Conservation (phyloP, 139 green algal species). For the Chara braunii region DNA sequence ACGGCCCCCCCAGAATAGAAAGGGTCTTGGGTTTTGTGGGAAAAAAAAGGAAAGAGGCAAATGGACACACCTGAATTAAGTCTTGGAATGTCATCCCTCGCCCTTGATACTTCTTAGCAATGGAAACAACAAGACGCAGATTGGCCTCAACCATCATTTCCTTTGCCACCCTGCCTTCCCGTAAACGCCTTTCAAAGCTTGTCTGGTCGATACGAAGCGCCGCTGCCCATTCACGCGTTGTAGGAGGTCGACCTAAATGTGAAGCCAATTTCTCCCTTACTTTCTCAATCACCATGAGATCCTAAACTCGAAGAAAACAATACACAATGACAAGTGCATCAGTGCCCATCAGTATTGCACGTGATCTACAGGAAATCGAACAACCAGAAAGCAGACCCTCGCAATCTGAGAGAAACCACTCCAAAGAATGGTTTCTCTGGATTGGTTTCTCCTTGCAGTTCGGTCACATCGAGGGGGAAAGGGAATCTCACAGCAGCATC, state of each 20-base stretch:
- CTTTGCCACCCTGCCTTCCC: constrained; percentile 55
- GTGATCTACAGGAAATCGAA: not conserved
- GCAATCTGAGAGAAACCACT: no score
- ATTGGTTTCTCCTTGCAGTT: no score
- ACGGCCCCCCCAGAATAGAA: no score
- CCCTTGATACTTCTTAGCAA: constrained; percentile 74
- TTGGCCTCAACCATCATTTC: constrained; percentile 82
- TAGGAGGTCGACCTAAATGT: constrained; percentile 47
- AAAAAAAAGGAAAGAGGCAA: no score
- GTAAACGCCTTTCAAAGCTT: constrained; percentile 38
- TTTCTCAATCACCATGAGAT: constrained; percentile 49
- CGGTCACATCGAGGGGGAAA: no score
- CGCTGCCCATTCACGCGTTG: constrained; percentile 50
- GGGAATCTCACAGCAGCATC: no score
- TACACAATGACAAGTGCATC: no score
- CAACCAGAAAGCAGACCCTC: no score
- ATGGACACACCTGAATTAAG: constrained; percentile 57
- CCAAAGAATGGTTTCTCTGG: no score
- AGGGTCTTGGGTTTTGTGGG: no score
- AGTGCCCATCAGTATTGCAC: not conserved
- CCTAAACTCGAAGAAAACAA: no score
- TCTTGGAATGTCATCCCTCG: constrained; percentile 56
- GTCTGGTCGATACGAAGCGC: constrained; percentile 36
- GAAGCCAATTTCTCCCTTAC: constrained; percentile 35
- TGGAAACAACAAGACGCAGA: constrained; percentile 81